These are phyloP conservation scores for Cenchrus purpureus DNA, from an alignment of 176 grass and related monocot species.

Conservation along the genomic window DNA sequence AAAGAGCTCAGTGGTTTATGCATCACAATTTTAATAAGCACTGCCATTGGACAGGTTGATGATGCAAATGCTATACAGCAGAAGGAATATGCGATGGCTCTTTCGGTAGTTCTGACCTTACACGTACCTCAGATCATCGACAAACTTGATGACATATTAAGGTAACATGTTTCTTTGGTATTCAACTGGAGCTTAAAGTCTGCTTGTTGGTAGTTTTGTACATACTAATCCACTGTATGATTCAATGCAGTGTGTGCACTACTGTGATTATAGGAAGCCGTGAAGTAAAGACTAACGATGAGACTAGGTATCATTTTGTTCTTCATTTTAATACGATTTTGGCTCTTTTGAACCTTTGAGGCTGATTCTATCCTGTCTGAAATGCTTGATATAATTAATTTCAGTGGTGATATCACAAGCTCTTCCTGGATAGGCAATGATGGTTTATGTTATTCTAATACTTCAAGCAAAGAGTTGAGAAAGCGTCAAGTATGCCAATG, in stretches of 20 bases:
- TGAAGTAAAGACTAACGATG: conserved; percentile 73
- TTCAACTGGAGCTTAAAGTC: conserved; percentile 1
- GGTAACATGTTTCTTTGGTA: conserved; percentile 52
- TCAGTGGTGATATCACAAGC: conserved; percentile 89
- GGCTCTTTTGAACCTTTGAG: conserved; percentile 24
- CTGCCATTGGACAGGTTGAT: conserved; percentile 76
- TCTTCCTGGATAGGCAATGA: conserved; percentile 61
- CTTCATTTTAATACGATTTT: conserved; percentile 31
- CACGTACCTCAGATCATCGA: conserved; percentile 87
- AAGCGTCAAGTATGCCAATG: conserved; percentile 71
- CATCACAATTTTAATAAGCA: conserved; percentile 6
- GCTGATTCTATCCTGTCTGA: conserved; percentile 8
- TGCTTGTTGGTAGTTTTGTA: conserved; percentile 18
- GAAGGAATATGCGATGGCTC: conserved; percentile 89
- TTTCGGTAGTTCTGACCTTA: conserved; percentile 93
- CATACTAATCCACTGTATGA: conserved; percentile 14
- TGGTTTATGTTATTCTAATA: conserved; percentile 58
- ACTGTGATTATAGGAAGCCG: conserved; percentile 82
- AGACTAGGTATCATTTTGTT: conserved; percentile 64
- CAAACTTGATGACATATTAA: conserved; percentile 98
- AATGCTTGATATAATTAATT: conserved; percentile 45
- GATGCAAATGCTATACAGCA: conserved; percentile 71
- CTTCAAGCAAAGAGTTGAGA: conserved; percentile 77
- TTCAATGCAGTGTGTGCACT: conserved; percentile 81
- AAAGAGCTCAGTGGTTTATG: conserved; percentile 1